Evolutionary conservation across 148 eudicot species (phyloP).

Genomic region (Cornus controversa): DNA sequence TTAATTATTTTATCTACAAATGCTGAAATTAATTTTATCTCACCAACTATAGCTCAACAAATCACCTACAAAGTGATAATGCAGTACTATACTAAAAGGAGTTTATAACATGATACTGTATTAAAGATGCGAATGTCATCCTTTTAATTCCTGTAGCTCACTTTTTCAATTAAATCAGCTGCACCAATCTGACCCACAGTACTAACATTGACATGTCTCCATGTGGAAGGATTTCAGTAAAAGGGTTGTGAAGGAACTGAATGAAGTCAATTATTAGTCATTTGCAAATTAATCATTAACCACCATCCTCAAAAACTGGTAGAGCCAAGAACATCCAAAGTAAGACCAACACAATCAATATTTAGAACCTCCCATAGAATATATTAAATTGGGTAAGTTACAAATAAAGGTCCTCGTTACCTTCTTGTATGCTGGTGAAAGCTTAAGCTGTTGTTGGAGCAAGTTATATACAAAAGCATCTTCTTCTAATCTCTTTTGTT

Average conservation of each 20-base stretch:
- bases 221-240: background rate
- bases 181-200: background rate
- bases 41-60: background rate
- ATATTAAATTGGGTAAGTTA: background rate
- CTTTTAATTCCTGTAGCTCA: background rate
- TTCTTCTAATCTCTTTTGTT: conserved; percentile 76
- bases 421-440: conserved; percentile 77
- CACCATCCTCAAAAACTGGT: background rate
- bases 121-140: background rate
- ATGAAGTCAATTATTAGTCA: too few relatives aligned
- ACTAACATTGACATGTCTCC: background rate
- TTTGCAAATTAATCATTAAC: background rate
- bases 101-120: background rate
- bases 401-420: conserved; percentile 24
- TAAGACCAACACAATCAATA: background rate
- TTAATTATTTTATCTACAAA: too few relatives aligned
- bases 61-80: background rate
- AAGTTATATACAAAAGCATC: conserved; percentile 77
- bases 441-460: conserved; percentile 78
- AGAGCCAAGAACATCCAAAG: background rate
- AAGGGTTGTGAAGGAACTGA: background rate
- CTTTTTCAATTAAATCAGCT: background rate
- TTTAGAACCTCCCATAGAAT: background rate
- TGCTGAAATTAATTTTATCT: too few relatives aligned
- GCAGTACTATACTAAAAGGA: background rate